Percentiles rank a stretch among this genome's conserved stretches.
phyloP scores from a whole-genome alignment of 768 basidiomycete genomes.

The Dacryopinax spathularia region DNA sequence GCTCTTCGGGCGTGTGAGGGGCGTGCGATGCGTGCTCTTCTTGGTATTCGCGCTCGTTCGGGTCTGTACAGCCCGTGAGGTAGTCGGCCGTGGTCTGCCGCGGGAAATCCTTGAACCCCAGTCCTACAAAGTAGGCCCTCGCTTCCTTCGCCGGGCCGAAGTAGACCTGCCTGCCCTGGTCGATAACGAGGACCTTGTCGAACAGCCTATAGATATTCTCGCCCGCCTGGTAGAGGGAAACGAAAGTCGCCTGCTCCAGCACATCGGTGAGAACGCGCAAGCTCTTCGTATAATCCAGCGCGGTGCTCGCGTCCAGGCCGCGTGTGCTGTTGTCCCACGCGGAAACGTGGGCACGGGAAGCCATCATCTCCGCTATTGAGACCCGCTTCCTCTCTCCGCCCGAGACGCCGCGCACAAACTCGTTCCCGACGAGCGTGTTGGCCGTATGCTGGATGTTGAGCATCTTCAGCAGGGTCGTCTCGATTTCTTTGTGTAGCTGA shows the following conservation, averaged over 20 bases:
- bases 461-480: conserved; percentile 45
- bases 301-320: conserved; percentile 24
- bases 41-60: conserved; percentile 23
- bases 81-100: conserved; percentile 37
- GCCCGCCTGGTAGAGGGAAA: conserved; percentile 36
- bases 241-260: conserved; percentile 28
- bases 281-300: conserved; percentile 35
- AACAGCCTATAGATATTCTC: conserved; percentile 21
- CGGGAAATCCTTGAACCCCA: conserved; percentile 34
- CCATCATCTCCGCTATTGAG: conserved; percentile 18
- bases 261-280: conserved; percentile 31
- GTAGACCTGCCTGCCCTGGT: conserved; percentile 37
- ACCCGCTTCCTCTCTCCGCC: conserved; percentile 28
- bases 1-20: conserved; percentile 50
- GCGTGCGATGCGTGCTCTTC: conserved; percentile 27
- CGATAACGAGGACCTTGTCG: conserved; percentile 35
- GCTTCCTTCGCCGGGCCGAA: conserved; percentile 31
- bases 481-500: conserved; percentile 26
- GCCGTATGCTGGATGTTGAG: conserved; percentile 64
- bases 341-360: conserved; percentile 13
- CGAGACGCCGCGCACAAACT: conserved; percentile 41
- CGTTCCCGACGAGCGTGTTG: conserved; percentile 65
- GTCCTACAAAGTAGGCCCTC: conserved; percentile 31
- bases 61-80: conserved; percentile 30
- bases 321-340: conserved; percentile 19